Evolutionary conservation across 2,329 filamentous ascomycete genomes (phyloP), one percentile per base, ranked within the genome.

Genomic region (Arthrobotrys pseudoclavata): DNA sequence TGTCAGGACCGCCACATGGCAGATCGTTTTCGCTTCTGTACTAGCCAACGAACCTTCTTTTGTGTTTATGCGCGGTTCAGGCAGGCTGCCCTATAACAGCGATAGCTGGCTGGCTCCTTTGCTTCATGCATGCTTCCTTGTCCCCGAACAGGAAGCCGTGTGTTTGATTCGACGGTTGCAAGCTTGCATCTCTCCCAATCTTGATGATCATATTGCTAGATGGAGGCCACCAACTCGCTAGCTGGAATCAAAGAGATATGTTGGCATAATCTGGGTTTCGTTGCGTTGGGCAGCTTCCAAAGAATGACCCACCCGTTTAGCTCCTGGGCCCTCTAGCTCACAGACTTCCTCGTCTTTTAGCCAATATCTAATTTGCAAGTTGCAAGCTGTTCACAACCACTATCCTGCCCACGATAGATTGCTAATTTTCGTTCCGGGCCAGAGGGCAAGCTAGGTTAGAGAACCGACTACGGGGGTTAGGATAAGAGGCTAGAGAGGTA

Each of bases 11-110:
- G 71, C 71, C 71, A 76, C 71, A 76, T 76, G 71, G 71, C 71
- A 76, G 71, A 76, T 76, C 71, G 71, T 69, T 69, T 76, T 76
- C 71, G 71, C 71, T 76, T 76, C 71, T 76, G 71, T 76, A 76
- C 71, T 64, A 69, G 71, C 63, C 64, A 76, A 31, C 71, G 71
- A 76, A 76, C 71, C 64, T 76, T 76, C 71, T 76, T 69, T 75
- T 69, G 29, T 50, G 34, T 76, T 76, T 69, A 55, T 68, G 52
- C 62, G 69, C 69, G 34, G 53, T 63, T 68, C 69, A 55, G 7
- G 26, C 60, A 47, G 40, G 61, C 40, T 47, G 68, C 68, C 68
- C 47, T 53, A 60, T 68, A 34, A 57, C 60, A 67, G 42, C 55
- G 48, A 62, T 40, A 42, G 31, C 18, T 62, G 50, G 50, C 57